A percentile compares a stretch with the other conserved stretches of the same genome.
Conservation (phyloP, 257 asterid genomes). For the Eucommia ulmoides region DNA sequence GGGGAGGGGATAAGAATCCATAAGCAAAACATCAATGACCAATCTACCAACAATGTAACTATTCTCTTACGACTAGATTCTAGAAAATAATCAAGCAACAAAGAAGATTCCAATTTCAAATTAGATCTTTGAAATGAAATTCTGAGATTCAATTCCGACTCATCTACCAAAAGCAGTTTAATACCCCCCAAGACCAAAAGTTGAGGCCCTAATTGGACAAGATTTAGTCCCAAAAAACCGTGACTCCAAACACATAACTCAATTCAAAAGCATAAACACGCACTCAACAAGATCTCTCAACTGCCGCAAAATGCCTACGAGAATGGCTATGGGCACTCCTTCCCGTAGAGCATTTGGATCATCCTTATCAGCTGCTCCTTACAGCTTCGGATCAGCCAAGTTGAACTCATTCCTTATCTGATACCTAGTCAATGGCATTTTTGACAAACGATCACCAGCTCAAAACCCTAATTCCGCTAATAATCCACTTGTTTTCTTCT, state of each 20-base stretch:
- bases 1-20: too few relatives aligned
- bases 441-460: too few relatives aligned
- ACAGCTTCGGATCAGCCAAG: slow-evolving; percentile 89
- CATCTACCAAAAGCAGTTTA: background rate
- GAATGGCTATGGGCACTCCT: slow-evolving; percentile 98
- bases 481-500: too few relatives aligned
- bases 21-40: too few relatives aligned
- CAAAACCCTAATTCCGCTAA: too few relatives aligned
- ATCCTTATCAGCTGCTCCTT: slow-evolving; percentile 83
- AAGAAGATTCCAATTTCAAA: slow-evolving; percentile 1
- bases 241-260: background rate
- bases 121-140: background rate
- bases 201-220: background rate
- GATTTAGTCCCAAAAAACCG: background rate
- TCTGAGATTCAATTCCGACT: background rate
- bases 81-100: background rate
- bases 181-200: background rate
- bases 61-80: too few relatives aligned
- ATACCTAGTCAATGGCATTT: slow-evolving; percentile 85
- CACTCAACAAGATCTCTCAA: slow-evolving; percentile 97
- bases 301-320: slow-evolving; percentile 96
- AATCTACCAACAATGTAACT: too few relatives aligned
- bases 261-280: slow-evolving; percentile 13
- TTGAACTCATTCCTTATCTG: slow-evolving; percentile 80
- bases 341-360: slow-evolving; percentile 97